Conservation (phyloP, 2,329 filamentous ascomycete species). For the Aspergillus latus region DNA sequence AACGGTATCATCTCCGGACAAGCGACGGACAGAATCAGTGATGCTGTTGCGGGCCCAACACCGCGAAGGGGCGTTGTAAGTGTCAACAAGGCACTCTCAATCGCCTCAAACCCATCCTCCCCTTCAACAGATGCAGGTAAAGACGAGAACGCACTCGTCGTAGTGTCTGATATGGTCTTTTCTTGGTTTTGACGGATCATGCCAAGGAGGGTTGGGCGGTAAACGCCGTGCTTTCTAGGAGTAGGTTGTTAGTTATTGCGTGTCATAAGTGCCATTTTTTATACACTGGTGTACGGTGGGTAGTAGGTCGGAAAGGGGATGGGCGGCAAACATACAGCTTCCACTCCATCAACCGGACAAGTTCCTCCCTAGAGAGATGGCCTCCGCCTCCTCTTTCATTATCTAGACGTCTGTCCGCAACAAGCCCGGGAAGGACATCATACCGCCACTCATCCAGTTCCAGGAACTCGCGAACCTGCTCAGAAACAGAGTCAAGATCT, state of each 20-base stretch:
- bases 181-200: conserved; percentile 40
- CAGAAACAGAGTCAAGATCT: conserved; percentile 7
- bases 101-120: conserved; percentile 15
- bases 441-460: conserved; percentile 43
- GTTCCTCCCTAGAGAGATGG: conserved; percentile 35
- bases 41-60: conserved; percentile 45
- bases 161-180: conserved; percentile 27
- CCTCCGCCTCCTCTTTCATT: conserved; percentile 13
- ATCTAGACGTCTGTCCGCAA: conserved; percentile 20
- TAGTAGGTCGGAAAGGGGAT: neutral
- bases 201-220: conserved; percentile 41
- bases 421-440: conserved; percentile 28
- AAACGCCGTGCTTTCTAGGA: conserved; percentile 41
- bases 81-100: conserved; percentile 33
- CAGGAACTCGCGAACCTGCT: conserved; percentile 28
- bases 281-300: neutral
- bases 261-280: conserved; percentile 18
- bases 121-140: neutral
- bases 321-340: conserved; percentile 39
- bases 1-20: conserved; percentile 36
- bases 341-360: conserved; percentile 45
- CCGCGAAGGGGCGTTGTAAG: conserved; percentile 40
- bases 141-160: conserved; percentile 27
- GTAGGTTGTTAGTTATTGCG: neutral
- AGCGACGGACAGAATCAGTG: conserved; percentile 41